A percentile compares a stretch with the other conserved stretches of the same genome.
phyloP scores from a whole-genome alignment of 2,329 filamentous ascomycete genomes.

The Xylaria sp. region DNA sequence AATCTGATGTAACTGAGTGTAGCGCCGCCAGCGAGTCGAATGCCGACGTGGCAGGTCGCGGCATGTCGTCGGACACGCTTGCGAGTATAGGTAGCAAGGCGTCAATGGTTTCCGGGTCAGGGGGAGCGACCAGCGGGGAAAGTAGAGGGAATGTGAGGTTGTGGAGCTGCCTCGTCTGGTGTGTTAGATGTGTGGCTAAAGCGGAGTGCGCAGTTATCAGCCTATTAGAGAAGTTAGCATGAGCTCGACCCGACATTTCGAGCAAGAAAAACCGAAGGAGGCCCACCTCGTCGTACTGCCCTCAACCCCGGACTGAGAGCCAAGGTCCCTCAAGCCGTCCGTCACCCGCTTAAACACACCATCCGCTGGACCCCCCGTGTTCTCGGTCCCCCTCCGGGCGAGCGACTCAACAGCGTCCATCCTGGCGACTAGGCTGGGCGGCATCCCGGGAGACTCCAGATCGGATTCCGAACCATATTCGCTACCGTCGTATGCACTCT shows the following conservation, averaged over 20 bases:
- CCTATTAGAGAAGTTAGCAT: conserved; percentile 55
- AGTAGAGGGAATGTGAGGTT: conserved; percentile 77
- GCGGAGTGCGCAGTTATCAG: conserved; percentile 81
- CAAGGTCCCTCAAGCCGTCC: conserved; percentile 76
- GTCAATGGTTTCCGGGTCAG: conserved; percentile 73
- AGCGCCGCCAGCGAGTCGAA: conserved; percentile 75
- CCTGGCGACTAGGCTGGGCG: conserved; percentile 72
- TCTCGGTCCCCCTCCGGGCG: conserved; percentile 73
- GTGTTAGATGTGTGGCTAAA: conserved; percentile 76
- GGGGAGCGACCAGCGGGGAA: conserved; percentile 73
- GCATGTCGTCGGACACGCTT: conserved; percentile 73
- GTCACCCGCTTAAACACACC: conserved; percentile 75
- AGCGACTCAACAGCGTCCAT: conserved; percentile 79
- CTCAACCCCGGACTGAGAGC: conserved; percentile 77
- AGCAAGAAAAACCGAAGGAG: conserved; percentile 10
- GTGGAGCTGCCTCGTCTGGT: conserved; percentile 81
- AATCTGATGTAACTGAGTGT: conserved; percentile 75
- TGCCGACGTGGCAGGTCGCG: conserved; percentile 69
- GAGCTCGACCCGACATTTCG: conserved; percentile 14
- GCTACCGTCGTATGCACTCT: conserved; percentile 75
- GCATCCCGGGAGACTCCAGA: conserved; percentile 74
- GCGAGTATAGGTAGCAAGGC: conserved; percentile 75
- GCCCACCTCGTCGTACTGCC: conserved; percentile 75
- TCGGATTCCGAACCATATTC: conserved; percentile 80
- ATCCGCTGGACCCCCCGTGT: conserved; percentile 72